Evolutionary conservation across 148 eudicot genomes (phyloP), one percentile per base, ranked within the genome.

Genomic region (Rhododendron henanense): DNA sequence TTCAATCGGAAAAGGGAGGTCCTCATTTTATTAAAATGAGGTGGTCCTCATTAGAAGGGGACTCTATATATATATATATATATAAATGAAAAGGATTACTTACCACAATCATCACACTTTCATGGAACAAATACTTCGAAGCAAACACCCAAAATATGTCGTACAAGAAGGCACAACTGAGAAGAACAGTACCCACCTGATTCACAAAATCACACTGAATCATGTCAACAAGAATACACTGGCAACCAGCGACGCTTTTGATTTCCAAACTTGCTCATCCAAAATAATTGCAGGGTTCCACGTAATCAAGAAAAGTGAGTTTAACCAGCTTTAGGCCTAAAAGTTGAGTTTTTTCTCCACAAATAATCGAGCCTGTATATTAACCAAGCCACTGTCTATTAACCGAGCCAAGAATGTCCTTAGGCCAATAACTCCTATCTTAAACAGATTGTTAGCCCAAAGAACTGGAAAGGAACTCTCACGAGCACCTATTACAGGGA

Each of bases 31-130:
- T 28, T 28, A 28, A 28, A 28, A 28, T 28, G 31, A 28, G 31
- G 31, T 28, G 31, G 31, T 28, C 31, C 31, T 28, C 31, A 28
- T 28, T 28, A 28, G 31, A 28, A 28, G 31, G 31, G 31, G 31
- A 28, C 31, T 28, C 31, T 28, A 28, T 28, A 28, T 28, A 28
- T 28, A 28, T 28, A 28, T 28, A 28, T 28, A n/a, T 2, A 65
- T 25, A 37, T 3, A 45, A 6, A 45, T 69, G 31, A 84, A 39
- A n/a, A 81, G 81, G 50, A 48, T 82, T 76, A 91, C 95, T 82
- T 90, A 95, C 98, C 96, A 93, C 97, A 80, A 95, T 95, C 97
- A 95, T 95, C 88, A 95, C 96, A 57, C 97, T 95, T 89, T 93
- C 94, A 77, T 94, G 91, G 91, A 95, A 95, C 84, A 93, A 87